Conservation (phyloP, 176 grass and related monocot species). For the Puccinellia tenuiflora region DNA sequence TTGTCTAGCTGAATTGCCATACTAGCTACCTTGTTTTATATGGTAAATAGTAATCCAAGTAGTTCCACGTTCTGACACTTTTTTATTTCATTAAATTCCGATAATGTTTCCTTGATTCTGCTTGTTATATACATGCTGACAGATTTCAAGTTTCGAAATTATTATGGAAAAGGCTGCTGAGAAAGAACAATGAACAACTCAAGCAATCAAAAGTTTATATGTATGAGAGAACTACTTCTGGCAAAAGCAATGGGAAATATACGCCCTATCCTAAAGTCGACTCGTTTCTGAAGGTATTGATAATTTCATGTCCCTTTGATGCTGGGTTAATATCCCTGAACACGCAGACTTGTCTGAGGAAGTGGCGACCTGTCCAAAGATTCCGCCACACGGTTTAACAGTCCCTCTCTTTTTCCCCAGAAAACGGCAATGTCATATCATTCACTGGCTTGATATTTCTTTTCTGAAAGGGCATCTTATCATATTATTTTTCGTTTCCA, state of each 20-base stretch:
- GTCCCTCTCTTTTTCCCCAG: not conserved
- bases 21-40: not conserved
- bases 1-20: not conserved
- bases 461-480: not conserved
- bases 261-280: constrained; percentile 78
- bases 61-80: not conserved
- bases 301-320: not conserved
- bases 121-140: constrained; percentile 6
- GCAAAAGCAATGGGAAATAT: constrained; percentile 61
- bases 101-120: not conserved
- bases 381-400: not conserved
- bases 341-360: not conserved
- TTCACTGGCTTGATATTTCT: not conserved
- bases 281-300: constrained; percentile 81
- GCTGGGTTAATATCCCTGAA: not conserved
- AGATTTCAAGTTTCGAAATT: constrained; percentile 90
- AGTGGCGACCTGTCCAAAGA: not conserved
- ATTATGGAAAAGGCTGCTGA: constrained; percentile 82
- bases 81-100: not conserved
- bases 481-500: constrained; percentile 25
- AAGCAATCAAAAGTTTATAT: constrained; percentile 74
- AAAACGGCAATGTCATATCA: not conserved
- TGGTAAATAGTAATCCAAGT: not conserved
- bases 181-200: constrained; percentile 59
- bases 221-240: constrained; percentile 64